These are phyloP conservation scores for Fusarium circinatum DNA, from an alignment of 2,329 filamentous ascomycete genomes.

Conservation along the genomic window DNA sequence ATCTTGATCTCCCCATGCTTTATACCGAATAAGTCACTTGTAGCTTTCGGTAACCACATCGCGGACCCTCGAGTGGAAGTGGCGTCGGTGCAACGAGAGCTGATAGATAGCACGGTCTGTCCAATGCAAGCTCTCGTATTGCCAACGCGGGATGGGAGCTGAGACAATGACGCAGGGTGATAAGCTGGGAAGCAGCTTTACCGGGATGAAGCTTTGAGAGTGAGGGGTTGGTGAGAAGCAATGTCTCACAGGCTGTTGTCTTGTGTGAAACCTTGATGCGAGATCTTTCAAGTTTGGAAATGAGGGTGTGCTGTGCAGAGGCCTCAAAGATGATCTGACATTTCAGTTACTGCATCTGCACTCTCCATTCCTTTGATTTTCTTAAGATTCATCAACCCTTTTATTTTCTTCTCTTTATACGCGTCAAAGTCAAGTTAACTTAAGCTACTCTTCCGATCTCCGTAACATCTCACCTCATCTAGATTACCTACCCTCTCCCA, in stretches of 20 bases:
- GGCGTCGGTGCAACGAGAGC: slow-evolving; percentile 4
- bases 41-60: not conserved
- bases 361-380: not conserved
- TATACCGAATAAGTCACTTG: slow-evolving; percentile 10
- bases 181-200: not conserved
- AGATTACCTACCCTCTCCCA: not conserved
- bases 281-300: slow-evolving; percentile 4
- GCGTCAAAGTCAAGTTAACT: not conserved
- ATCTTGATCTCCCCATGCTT: not conserved
- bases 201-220: not conserved
- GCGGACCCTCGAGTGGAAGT: slow-evolving; percentile 8
- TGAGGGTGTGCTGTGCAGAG: not conserved
- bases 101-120: not conserved
- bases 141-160: not conserved
- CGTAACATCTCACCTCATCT: not conserved
- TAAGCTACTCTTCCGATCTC: not conserved
- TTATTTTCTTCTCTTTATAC: not conserved
- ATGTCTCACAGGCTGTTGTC: slow-evolving; percentile 13
- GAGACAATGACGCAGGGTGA: not conserved
- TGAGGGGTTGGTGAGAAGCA: not conserved
- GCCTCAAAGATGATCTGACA: not conserved
- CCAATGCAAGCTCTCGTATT: not conserved
- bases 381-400: not conserved
- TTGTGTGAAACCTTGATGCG: not conserved
- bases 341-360: not conserved